Evolutionary conservation across 345 rosid genomes (phyloP), one percentile per base, ranked within the genome.

Genomic region (Pistacia vera): DNA sequence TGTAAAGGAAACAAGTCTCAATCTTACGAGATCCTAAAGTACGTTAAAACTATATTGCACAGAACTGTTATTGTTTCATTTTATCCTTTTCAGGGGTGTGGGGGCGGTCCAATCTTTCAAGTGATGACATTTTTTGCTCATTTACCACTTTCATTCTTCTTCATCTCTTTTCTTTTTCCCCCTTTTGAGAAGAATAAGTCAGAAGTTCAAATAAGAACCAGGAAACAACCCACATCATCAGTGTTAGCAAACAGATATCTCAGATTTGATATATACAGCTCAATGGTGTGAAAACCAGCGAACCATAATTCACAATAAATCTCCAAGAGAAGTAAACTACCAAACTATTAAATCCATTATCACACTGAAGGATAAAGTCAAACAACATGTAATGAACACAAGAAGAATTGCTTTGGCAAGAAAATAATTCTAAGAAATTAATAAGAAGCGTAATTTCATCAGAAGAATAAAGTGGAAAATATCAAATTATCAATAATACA

Each of bases 401-500:
- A 59, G 44, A 57, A n/a, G 33, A 55, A 30, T 70, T 70, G 17
- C 41, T 60, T 20, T 22, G 36, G 46, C 64, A 22, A 20, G 36
- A 41, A 12, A 48, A 49, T 68, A 11, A 12, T 71, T 38, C 12
- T 13, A 58, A 38, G 55, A 38, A 55, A 70, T 70, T 58, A 71
- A 41, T 52, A 30, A 52, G 46, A 44, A 35, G 13, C n/a, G 14
- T 18, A 75, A 56, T 22, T 46, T 38, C 41, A n/a, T 75, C 33
- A 68, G 60, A 20, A 28, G 65, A 63, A 59, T 22, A 68, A 33
- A 48, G n/a, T 38, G 14, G 55, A 51, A 51, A 11, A 51, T 5
- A 51, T 61, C 41, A 51, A 71, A 61, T 64, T 64, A 77, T 61
- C 48, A 30, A 70, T 52, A 69, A 30, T 57, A 66, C 35, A 20